Evolutionary conservation across 2,329 filamentous ascomycete genomes (phyloP).

Genomic region (Colletotrichum plurivorum): DNA sequence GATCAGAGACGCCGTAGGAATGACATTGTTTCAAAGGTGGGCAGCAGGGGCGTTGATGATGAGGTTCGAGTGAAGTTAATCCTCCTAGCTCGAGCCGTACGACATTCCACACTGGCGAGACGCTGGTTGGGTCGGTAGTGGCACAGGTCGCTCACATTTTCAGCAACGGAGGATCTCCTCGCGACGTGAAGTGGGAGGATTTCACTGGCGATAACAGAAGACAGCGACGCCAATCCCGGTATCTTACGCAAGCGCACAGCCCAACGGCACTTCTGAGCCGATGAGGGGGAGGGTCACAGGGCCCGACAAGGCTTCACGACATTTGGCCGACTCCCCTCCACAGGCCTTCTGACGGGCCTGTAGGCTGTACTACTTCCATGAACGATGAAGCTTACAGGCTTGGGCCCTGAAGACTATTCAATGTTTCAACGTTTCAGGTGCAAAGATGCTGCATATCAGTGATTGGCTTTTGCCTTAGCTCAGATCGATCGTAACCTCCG

Average conservation of each 20-base stretch:
- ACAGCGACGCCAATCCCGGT: background rate
- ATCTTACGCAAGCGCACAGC: slow-evolving; percentile 10
- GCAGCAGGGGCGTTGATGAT: background rate
- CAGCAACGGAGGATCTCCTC: background rate
- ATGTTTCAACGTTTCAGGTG: slow-evolving; percentile 40
- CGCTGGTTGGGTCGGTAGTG: background rate
- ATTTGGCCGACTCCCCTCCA: slow-evolving; percentile 19
- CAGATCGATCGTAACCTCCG: slow-evolving; percentile 40
- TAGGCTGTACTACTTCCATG: slow-evolving; percentile 5
- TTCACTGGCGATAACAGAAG: background rate
- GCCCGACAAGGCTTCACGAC: slow-evolving; percentile 15
- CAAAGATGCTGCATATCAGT: slow-evolving; percentile 29
- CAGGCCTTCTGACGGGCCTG: background rate
- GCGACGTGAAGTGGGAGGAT: slow-evolving; percentile 26
- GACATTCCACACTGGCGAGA: background rate
- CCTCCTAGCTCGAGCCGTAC: background rate
- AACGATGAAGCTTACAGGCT: slow-evolving; percentile 22
- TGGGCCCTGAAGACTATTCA: slow-evolving; percentile 31
- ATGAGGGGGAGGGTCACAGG: slow-evolving; percentile 25
- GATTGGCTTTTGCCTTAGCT: slow-evolving; percentile 31
- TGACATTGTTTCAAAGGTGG: slow-evolving; percentile 2
- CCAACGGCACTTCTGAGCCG: slow-evolving; percentile 11
- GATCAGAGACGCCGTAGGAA: slow-evolving; percentile 16
- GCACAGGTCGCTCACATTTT: background rate
- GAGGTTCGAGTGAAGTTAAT: background rate